Conservation (phyloP, 495 filamentous ascomycete species). For the Sporormia fimetaria region DNA sequence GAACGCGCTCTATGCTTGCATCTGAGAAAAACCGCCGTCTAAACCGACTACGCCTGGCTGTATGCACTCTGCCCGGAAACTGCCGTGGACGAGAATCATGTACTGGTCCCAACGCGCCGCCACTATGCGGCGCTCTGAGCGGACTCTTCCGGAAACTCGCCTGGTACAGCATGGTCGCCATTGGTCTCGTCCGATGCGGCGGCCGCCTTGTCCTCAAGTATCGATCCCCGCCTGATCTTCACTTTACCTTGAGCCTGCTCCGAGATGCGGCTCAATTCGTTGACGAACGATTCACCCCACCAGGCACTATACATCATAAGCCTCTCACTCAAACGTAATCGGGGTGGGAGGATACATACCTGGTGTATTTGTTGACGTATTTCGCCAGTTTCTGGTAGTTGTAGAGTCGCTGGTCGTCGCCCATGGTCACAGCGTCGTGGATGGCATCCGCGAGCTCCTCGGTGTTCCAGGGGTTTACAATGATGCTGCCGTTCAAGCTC, state of each 20-base stretch:
- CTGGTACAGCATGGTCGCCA: too few species aligned
- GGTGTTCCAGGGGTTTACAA: slow-evolving; percentile 87
- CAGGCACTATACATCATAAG: slow-evolving; percentile 52
- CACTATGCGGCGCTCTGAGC: too few species aligned
- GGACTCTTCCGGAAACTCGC: too few species aligned
- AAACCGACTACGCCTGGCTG: too few species aligned
- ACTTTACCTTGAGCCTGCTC: slow-evolving; percentile 40
- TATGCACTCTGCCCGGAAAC: too few species aligned
- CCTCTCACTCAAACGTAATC: background rate
- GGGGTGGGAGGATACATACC: slow-evolving; percentile 33
- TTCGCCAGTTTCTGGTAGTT: slow-evolving; percentile 72
- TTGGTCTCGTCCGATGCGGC: too few species aligned
- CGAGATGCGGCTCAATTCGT: slow-evolving; percentile 65
- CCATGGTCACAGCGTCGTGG: slow-evolving; percentile 73
- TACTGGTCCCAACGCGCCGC: too few species aligned
- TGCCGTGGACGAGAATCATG: too few species aligned
- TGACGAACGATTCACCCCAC: slow-evolving; percentile 94
- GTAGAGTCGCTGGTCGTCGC: slow-evolving; percentile 64
- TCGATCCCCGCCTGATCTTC: slow-evolving; percentile 4
- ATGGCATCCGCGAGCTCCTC: slow-evolving; percentile 80
- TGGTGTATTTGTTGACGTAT: slow-evolving; percentile 84
- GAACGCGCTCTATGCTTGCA: too few species aligned
- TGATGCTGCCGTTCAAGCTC: slow-evolving; percentile 71
- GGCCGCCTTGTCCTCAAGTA: background rate
- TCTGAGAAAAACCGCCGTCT: too few species aligned